Base-by-base conservation (phyloP, 495 filamentous ascomycete genomes). In the Tuber microsphaerosporum region DNA sequence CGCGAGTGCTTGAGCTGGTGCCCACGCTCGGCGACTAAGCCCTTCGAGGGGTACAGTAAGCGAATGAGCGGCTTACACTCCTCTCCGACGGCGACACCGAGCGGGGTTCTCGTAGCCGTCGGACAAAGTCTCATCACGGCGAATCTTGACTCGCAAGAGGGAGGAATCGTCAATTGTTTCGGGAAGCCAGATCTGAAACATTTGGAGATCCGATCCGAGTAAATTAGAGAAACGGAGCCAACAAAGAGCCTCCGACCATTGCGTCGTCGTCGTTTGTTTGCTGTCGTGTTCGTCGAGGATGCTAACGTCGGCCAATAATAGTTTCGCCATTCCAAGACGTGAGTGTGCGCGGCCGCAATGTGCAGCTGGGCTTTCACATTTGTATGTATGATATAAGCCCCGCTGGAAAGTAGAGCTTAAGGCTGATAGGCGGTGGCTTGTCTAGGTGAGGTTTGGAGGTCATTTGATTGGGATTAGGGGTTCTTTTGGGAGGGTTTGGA, bases 91-190 rank as follows among this genome's bases (percentile, higher is more conserved):
- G n/a, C n/a, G n/a, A n/a, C n/a, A n/a, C n/a, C n/a, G n/a, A n/a
- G n/a, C 34, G 34, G 34, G 34, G 34, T 1, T 37, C 34, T 37
- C 34, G 34, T 37, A 37, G 34, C 2, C 34, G 34, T 42, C 70
- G 3, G 70, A 41, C 22, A 46, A 51, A 42, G 14, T 19, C 26
- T 72, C 42, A 39, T 31, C 44, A 37, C 45, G 48, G 46, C n/a
- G 39, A 42, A 68, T 73, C 42, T 71, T 75, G 71, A 51, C 43
- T 68, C 39, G 39, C 31, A 41, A 37, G 41, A 75, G 34, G 46
- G 51, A 46, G 69, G n/a, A 37, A 68, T 75, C n/a, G 34, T 41
- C 69, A 34, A 31, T 75, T 44, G 43, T 31, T n/a, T 75, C 20
- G 68, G 34, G 39, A 43, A n/a, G 43, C 20, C 37, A 71, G 37